These are phyloP conservation scores for Vitis rotundifolia DNA, from an alignment of 164 flowering plant genomes.

Conservation along the genomic window DNA sequence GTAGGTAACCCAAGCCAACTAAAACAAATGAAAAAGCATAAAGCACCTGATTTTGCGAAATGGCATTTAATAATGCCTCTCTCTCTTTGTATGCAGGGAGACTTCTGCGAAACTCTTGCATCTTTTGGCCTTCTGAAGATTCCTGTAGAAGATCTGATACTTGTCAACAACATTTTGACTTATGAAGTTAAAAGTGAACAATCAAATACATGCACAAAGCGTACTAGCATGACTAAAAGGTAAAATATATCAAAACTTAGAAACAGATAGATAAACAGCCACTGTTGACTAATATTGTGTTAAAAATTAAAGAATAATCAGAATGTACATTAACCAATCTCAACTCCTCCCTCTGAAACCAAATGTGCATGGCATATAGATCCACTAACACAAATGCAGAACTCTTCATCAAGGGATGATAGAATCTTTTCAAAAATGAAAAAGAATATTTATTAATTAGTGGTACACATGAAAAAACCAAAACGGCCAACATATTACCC, in stretches of 20 bases:
- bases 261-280: background rate
- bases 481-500: too few species aligned
- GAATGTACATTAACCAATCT: background rate
- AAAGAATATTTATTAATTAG: too few species aligned
- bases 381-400: background rate
- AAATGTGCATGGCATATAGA: background rate
- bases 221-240: background rate
- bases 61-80: conserved; percentile 57
- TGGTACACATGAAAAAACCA: too few species aligned
- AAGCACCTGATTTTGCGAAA: conserved; percentile 79
- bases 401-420: background rate
- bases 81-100: conserved; percentile 54
- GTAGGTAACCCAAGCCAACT: background rate
- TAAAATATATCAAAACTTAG: background rate
- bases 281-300: background rate
- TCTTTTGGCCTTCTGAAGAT: conserved; percentile 61
- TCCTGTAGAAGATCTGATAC: conserved; percentile 31
- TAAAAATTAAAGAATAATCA: background rate
- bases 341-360: background rate
- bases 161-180: background rate
- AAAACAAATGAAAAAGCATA: background rate
- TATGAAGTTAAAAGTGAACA: background rate
- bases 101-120: conserved; percentile 50
- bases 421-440: too few species aligned
- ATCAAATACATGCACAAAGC: background rate